Conservation (phyloP, 2,329 filamentous ascomycete species). For the Colletotrichum magnum region DNA sequence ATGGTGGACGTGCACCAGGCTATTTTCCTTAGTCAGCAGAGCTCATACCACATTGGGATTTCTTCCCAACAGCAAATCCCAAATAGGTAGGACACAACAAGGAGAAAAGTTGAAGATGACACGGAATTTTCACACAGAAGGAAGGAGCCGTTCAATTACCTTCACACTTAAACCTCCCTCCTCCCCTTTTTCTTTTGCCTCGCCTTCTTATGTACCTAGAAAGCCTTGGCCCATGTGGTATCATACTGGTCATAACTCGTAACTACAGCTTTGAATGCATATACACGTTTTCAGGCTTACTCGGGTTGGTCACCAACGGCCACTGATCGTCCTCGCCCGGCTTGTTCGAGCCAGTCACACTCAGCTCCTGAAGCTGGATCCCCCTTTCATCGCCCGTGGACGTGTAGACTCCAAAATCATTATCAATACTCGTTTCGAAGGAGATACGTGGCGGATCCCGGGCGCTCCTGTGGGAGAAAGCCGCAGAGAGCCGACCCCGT, state of each 20-base stretch:
- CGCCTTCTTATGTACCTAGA: background rate
- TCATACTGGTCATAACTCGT: conserved; percentile 38
- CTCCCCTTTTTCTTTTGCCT: too few relatives aligned
- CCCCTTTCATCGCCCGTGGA: conserved; percentile 9
- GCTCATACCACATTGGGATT: background rate
- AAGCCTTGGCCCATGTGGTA: conserved; percentile 30
- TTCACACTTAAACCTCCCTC: too few relatives aligned
- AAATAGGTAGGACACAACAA: background rate
- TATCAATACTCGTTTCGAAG: conserved; percentile 16
- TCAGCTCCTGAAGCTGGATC: conserved; percentile 29
- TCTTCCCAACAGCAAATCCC: background rate
- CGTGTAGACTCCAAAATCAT: conserved; percentile 14
- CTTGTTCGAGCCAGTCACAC: conserved; percentile 11
- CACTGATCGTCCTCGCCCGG: conserved; percentile 19
- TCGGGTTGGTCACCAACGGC: conserved; percentile 18
- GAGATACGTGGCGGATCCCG: conserved; percentile 25
- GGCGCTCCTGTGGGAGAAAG: conserved; percentile 12
- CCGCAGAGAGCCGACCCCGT: background rate
- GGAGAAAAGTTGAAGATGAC: background rate
- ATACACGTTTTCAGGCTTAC: conserved; percentile 33
- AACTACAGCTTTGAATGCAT: conserved; percentile 31
- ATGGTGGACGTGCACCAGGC: conserved; percentile 27
- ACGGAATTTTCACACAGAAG: too few relatives aligned
- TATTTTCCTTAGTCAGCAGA: conserved; percentile 30
- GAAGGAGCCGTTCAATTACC: too few relatives aligned